These are phyloP conservation scores for Wilcoxina mikolae DNA, from an alignment of 495 filamentous ascomycete genomes.

Conservation along the genomic window DNA sequence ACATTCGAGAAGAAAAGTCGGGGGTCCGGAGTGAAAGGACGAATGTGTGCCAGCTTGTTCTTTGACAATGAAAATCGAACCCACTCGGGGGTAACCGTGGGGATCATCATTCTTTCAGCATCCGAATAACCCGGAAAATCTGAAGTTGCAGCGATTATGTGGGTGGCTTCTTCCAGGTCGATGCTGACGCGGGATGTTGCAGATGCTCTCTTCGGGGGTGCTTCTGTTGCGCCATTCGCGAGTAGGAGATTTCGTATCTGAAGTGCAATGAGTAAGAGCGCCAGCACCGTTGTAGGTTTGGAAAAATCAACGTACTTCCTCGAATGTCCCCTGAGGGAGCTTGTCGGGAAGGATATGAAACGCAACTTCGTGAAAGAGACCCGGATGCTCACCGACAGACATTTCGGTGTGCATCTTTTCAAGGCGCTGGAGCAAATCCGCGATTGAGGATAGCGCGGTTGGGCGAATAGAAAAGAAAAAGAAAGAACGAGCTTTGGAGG, in stretches of 20 bases:
- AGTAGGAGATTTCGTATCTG: conserved; percentile 36
- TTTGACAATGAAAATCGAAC: conserved; percentile 52
- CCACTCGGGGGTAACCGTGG: conserved; percentile 78
- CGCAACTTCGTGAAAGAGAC: conserved; percentile 27
- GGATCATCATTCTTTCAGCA: conserved; percentile 55
- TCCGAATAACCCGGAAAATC: conserved; percentile 74
- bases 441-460: background rate
- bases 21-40: conserved; percentile 81
- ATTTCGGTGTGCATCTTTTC: background rate
- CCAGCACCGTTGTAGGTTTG: background rate
- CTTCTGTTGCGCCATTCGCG: conserved; percentile 34
- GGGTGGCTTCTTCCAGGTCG: conserved; percentile 48
- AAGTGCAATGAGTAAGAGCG: conserved; percentile 32
- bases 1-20: conserved; percentile 77
- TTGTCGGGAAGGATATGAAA: conserved; percentile 30
- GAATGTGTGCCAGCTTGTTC: conserved; percentile 54
- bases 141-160: conserved; percentile 69
- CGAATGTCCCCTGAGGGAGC: conserved; percentile 31
- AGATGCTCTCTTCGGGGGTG: conserved; percentile 16
- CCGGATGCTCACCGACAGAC: background rate
- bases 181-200: conserved; percentile 27
- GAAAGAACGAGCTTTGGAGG: background rate
- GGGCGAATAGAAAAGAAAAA: background rate
- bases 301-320: conserved; percentile 31
- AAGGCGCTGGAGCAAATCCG: background rate